Evolutionary conservation across 371 early-diverging fungal genomes (phyloP).

Genomic region (Mortierella sp.): DNA sequence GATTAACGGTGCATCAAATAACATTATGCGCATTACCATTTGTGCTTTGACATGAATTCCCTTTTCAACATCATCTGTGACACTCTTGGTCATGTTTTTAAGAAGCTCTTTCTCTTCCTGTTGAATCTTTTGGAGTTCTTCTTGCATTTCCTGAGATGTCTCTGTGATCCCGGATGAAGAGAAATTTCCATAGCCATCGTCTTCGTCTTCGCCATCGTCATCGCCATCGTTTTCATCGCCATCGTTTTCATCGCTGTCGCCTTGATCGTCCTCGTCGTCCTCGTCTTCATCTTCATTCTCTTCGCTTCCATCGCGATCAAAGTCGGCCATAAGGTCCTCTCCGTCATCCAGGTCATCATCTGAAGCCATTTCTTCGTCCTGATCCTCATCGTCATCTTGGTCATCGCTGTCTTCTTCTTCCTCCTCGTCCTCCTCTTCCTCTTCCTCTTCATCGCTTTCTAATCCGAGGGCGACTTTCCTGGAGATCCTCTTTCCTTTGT

Average conservation of each 20-base stretch:
- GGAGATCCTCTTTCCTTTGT: conserved; percentile 76
- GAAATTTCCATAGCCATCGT: conserved; percentile 47
- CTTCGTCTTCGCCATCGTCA: conserved; percentile 44
- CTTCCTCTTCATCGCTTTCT: conserved; percentile 58
- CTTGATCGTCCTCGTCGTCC: conserved; percentile 34
- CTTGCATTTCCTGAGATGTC: conserved; percentile 61
- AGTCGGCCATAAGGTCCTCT: conserved; percentile 56
- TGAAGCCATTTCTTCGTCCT: conserved; percentile 45
- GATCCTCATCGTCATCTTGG: conserved; percentile 60
- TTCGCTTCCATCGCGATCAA: conserved; percentile 40
- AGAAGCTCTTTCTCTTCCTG: conserved; percentile 80
- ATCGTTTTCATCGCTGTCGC: conserved; percentile 27
- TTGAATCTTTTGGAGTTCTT: conserved; percentile 81
- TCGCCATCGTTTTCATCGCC: conserved; percentile 42
- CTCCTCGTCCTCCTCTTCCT: conserved; percentile 47
- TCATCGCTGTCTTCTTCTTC: conserved; percentile 39
- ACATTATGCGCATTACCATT: conserved; percentile 31
- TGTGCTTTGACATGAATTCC: conserved; percentile 90
- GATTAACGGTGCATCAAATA: too few relatives aligned
- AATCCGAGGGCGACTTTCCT: conserved; percentile 72
- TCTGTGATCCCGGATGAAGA: conserved; percentile 28
- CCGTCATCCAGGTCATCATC: conserved; percentile 53
- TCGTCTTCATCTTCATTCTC: conserved; percentile 56
- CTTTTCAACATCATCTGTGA: conserved; percentile 87
- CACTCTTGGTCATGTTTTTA: conserved; percentile 60